A percentile compares a stretch with the other conserved stretches of the same genome.
Evolutionary conservation across 148 eudicot genomes (phyloP).

Genomic region (Pharnaceum exiguum): DNA sequence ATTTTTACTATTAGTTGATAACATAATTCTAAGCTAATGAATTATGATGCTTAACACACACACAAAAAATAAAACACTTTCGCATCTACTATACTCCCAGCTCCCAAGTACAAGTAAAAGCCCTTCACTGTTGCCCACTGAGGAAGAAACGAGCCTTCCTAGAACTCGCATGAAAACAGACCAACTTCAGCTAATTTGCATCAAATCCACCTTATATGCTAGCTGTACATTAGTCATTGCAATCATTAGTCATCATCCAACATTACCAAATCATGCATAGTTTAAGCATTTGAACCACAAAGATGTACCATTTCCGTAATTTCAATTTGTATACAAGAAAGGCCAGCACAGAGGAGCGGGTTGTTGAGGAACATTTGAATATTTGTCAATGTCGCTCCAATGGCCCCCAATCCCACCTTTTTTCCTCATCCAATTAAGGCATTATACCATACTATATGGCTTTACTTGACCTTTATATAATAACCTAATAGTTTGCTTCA

Average conservation of each 20-base stretch:
- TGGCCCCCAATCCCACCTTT: background rate
- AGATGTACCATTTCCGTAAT: background rate
- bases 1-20: too few species aligned
- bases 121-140: background rate
- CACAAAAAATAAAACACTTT: too few species aligned
- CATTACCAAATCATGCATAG: background rate
- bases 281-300: background rate
- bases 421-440: background rate
- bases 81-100: too few species aligned
- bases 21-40: too few species aligned
- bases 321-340: background rate
- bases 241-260: background rate
- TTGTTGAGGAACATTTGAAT: background rate
- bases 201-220: background rate
- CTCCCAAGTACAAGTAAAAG: background rate
- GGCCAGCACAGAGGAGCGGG: constrained; percentile 1
- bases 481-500: background rate
- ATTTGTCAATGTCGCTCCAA: background rate
- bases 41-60: too few species aligned
- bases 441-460: background rate
- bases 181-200: background rate
- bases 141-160: background rate
- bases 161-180: background rate
- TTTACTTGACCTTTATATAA: background rate
- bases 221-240: constrained; percentile 1